Evolutionary conservation across 257 asterid species (phyloP).

Genomic region (Parsonsia alboflavescens): DNA sequence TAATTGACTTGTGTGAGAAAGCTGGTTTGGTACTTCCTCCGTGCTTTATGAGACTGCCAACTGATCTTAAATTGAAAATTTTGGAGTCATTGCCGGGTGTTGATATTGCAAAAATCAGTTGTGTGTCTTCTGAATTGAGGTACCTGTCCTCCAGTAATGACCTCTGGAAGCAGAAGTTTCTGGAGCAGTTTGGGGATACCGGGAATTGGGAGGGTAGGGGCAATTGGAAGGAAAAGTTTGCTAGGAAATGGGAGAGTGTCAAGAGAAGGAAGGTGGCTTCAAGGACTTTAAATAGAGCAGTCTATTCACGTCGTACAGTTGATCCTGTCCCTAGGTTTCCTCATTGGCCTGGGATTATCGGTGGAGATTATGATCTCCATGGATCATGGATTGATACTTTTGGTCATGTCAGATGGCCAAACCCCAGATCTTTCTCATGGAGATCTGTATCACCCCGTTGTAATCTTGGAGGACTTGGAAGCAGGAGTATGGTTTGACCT

Average conservation of each 20-base stretch:
- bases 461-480: constrained; percentile 29
- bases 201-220: constrained; percentile 20
- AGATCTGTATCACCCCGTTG: constrained; percentile 34
- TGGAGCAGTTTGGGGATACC: constrained; percentile 41
- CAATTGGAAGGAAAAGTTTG: constrained; percentile 68
- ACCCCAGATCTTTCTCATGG: background rate
- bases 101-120: constrained; percentile 57
- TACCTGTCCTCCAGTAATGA: constrained; percentile 62
- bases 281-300: constrained; percentile 9
- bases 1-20: constrained; percentile 72
- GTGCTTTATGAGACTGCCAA: constrained; percentile 68
- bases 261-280: constrained; percentile 22
- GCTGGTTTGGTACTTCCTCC: constrained; percentile 68
- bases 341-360: constrained; percentile 31
- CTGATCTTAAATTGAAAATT: constrained; percentile 68
- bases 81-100: constrained; percentile 63
- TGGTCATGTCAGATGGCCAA: background rate
- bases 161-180: constrained; percentile 64
- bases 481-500: constrained; percentile 8
- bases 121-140: constrained; percentile 53
- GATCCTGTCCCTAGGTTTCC: constrained; percentile 28
- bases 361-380: constrained; percentile 42
- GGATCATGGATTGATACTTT: constrained; percentile 16
- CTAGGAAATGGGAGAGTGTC: constrained; percentile 28
- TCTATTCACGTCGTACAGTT: background rate